Conservation (phyloP, 2,329 filamentous ascomycete species). For the Blumeria hordei region DNA sequence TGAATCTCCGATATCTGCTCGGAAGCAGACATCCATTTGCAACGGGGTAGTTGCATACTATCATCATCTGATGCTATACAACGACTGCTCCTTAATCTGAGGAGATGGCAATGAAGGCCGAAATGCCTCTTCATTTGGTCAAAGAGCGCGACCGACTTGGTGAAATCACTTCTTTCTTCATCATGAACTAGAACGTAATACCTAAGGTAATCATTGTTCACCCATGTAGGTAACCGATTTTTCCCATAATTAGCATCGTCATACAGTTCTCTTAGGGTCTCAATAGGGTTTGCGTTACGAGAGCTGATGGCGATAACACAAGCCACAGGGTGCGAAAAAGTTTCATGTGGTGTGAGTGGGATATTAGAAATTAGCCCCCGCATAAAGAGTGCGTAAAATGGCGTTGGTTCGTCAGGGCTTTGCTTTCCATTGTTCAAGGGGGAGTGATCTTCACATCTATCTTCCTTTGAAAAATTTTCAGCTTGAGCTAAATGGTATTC, state of each 20-base stretch:
- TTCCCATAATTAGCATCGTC: slow-evolving; percentile 59
- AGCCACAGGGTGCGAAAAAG: slow-evolving; percentile 82
- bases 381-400: slow-evolving; percentile 69
- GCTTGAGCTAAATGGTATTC: slow-evolving; percentile 56
- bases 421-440: slow-evolving; percentile 16
- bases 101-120: slow-evolving; percentile 78
- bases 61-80: slow-evolving; percentile 83
- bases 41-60: slow-evolving; percentile 54
- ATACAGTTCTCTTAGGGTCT: slow-evolving; percentile 67
- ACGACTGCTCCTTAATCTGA: slow-evolving; percentile 63
- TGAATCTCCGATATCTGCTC: slow-evolving; percentile 63
- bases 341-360: slow-evolving; percentile 63
- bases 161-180: slow-evolving; percentile 83
- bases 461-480: slow-evolving; percentile 23
- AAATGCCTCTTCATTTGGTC: slow-evolving; percentile 99
- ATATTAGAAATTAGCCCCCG: slow-evolving; percentile 61
- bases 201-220: slow-evolving; percentile 73
- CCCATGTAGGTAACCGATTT: slow-evolving; percentile 54
- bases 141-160: slow-evolving; percentile 69
- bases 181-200: slow-evolving; percentile 96
- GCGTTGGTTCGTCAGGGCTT: slow-evolving; percentile 27
- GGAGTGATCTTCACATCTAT: slow-evolving; percentile 15
- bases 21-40: slow-evolving; percentile 69
- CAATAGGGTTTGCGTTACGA: slow-evolving; percentile 58
- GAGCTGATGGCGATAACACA: slow-evolving; percentile 92